Evolutionary conservation across 2,329 filamentous ascomycete species (phyloP).

Genomic region (Pezicula carpinea): DNA sequence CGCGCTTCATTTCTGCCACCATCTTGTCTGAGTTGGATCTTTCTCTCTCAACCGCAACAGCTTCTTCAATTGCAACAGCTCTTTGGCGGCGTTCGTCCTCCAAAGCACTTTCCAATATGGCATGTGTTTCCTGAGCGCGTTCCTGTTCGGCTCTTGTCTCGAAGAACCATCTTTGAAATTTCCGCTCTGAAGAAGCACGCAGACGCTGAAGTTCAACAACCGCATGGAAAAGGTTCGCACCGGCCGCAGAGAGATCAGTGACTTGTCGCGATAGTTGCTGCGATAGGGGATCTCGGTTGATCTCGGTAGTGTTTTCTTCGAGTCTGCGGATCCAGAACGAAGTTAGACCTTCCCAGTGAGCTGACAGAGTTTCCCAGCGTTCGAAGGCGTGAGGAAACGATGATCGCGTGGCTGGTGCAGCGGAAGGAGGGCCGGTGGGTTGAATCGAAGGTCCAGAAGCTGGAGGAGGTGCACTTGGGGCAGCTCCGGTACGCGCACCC

Average conservation of each 20-base stretch:
- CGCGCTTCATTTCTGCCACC: slow-evolving; percentile 85
- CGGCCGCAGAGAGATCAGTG: slow-evolving; percentile 92
- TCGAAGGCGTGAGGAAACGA: slow-evolving; percentile 96
- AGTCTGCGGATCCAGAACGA: slow-evolving; percentile 95
- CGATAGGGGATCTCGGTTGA: slow-evolving; percentile 75
- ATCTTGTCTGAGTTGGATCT: slow-evolving; percentile 69
- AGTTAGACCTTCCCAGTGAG: slow-evolving; percentile 96
- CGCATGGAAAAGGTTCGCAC: slow-evolving; percentile 94
- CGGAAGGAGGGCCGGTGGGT: slow-evolving; percentile 1
- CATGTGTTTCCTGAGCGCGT: slow-evolving; percentile 75
- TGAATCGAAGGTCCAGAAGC: slow-evolving; percentile 2
- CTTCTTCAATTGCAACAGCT: slow-evolving; percentile 61
- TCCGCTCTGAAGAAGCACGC: slow-evolving; percentile 90
- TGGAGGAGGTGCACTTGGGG: slow-evolving; percentile 3
- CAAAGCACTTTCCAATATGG: slow-evolving; percentile 71
- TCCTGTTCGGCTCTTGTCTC: slow-evolving; percentile 89
- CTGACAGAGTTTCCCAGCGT: slow-evolving; percentile 93
- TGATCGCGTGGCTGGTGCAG: slow-evolving; percentile 43
- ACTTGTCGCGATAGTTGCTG: slow-evolving; percentile 91
- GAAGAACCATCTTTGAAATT: slow-evolving; percentile 98
- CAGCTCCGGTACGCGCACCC: slow-evolving; percentile 13
- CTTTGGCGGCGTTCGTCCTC: slow-evolving; percentile 68
- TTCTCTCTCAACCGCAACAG: slow-evolving; percentile 63
- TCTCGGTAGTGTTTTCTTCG: slow-evolving; percentile 83
- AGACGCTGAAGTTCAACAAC: slow-evolving; percentile 93